Conservation (phyloP, 2,329 filamentous ascomycete genomes). For the Hansfordia pulvinata region DNA sequence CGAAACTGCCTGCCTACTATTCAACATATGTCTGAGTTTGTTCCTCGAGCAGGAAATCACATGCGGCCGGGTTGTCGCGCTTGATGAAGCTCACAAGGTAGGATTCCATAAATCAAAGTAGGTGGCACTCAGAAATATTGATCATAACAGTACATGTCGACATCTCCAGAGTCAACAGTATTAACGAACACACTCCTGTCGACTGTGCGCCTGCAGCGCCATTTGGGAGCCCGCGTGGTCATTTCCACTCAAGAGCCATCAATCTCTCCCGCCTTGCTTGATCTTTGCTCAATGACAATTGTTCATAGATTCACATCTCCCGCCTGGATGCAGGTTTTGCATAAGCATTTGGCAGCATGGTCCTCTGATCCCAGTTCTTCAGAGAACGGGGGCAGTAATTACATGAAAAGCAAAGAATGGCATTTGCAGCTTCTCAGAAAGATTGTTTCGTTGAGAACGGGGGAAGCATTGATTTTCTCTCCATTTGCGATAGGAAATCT, state of each 20-base stretch:
- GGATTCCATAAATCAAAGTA: conserved; percentile 22
- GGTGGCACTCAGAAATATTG: too few relatives aligned
- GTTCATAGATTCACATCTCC: conserved; percentile 61
- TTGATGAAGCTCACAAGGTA: conserved; percentile 74
- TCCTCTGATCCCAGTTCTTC: too few relatives aligned
- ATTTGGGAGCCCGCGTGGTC: conserved; percentile 51
- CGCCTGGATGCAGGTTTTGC: conserved; percentile 38
- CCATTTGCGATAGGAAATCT: too few relatives aligned
- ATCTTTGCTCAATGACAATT: conserved; percentile 56
- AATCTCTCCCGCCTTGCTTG: conserved; percentile 52
- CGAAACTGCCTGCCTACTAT: conserved; percentile 55
- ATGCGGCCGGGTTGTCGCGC: conserved; percentile 39
- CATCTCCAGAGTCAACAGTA: conserved; percentile 28
- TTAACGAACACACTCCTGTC: conserved; percentile 50
- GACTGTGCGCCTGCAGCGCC: conserved; percentile 57
- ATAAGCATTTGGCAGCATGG: conserved; percentile 34
- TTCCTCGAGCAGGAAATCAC: conserved; percentile 42
- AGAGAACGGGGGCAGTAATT: too few relatives aligned
- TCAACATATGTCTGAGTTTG: conserved; percentile 55
- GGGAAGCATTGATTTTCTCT: too few relatives aligned
- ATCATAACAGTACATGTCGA: too few relatives aligned
- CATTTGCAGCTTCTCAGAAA: too few relatives aligned
- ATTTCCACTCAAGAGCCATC: conserved; percentile 71
- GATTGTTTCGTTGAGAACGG: too few relatives aligned
- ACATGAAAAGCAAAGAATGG: too few relatives aligned